These are phyloP conservation scores for Pisolithus thermaeus DNA, from an alignment of 1,284 basidiomycete genomes.

Conservation along the genomic window DNA sequence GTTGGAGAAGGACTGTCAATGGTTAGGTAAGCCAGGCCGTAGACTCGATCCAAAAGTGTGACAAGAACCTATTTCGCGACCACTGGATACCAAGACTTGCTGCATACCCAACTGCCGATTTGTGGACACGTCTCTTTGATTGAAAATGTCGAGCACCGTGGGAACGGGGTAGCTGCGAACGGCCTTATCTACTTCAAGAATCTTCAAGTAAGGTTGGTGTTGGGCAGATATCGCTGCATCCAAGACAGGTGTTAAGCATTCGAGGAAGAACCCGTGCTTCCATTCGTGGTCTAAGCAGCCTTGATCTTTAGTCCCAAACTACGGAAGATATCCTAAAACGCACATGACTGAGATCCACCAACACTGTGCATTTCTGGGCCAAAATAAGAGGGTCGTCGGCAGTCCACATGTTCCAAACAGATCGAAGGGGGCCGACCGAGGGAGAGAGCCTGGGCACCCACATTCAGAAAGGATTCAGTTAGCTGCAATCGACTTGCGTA, in stretches of 20 bases:
- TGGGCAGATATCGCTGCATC: conserved; percentile 60
- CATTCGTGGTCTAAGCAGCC: conserved; percentile 55
- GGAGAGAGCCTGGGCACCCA: conserved; percentile 54
- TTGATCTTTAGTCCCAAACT: conserved; percentile 9
- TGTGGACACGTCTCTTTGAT: conserved; percentile 34
- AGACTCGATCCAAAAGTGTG: conserved; percentile 17
- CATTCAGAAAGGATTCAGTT: conserved; percentile 3
- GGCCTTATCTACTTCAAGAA: conserved; percentile 53
- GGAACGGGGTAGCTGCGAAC: conserved; percentile 60
- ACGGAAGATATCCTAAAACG: conserved; percentile 24
- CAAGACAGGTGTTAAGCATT: conserved; percentile 61
- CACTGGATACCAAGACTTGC: conserved; percentile 57
- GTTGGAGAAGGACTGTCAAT: conserved; percentile 56
- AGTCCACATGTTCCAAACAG: conserved; percentile 61
- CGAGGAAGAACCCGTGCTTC: conserved; percentile 65
- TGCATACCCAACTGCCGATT: conserved; percentile 61
- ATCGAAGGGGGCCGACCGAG: conserved; percentile 73
- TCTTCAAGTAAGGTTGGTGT: conserved; percentile 48
- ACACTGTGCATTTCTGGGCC: conserved; percentile 51
- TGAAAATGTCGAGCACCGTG: conserved; percentile 45
- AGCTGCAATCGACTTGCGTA: conserved; percentile 26
- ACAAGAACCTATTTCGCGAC: conserved; percentile 56
- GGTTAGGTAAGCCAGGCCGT: conserved; percentile 6
- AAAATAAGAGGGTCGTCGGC: conserved; percentile 55
- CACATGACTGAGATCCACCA: conserved; percentile 61